These are phyloP conservation scores for Sphagnum contortum DNA, from an alignment of 225 moss, liverwort and hornwort genomes.

Conservation along the genomic window DNA sequence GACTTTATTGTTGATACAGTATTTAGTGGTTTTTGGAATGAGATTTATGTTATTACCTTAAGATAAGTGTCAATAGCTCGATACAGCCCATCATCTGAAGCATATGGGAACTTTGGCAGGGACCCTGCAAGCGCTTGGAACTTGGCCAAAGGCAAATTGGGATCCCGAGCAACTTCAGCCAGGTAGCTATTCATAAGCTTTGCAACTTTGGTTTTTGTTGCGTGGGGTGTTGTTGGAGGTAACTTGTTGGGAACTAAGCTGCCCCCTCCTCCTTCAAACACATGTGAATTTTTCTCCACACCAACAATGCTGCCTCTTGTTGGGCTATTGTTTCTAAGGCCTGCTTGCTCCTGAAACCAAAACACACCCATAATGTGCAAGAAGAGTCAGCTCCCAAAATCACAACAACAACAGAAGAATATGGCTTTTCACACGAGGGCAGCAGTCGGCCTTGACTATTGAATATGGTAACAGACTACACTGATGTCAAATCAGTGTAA, in stretches of 20 bases:
- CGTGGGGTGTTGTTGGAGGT: conserved; percentile 28
- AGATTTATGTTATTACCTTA: conserved; percentile 29
- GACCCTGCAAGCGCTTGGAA: conserved; percentile 80
- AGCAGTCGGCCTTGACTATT: no score
- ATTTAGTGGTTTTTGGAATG: no score
- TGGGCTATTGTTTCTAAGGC: conserved; percentile 15
- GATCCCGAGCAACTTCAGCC: conserved; percentile 79
- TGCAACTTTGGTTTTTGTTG: conserved; percentile 70
- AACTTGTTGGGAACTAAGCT: conserved; percentile 12
- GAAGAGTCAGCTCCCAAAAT: no score
- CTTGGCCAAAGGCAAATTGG: conserved; percentile 55
- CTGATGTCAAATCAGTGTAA: no score
- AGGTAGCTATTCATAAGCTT: conserved; percentile 84
- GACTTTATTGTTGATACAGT: no score
- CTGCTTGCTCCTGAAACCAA: conserved; percentile 25
- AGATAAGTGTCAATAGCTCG: conserved; percentile 94
- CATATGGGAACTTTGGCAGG: conserved; percentile 61
- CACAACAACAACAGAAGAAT: no score
- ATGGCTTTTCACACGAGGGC: no score
- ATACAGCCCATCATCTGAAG: conserved; percentile 84
- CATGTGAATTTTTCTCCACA: conserved; percentile 32
- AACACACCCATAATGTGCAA: no score
- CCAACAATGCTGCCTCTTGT: conserved; percentile 21
- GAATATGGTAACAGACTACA: no score
- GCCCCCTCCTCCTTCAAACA: conserved; percentile 23